These are phyloP conservation scores for thale cress (Arabidopsis thaliana) DNA, from an alignment of 345 rosid species.

Conservation along the genomic window DNA sequence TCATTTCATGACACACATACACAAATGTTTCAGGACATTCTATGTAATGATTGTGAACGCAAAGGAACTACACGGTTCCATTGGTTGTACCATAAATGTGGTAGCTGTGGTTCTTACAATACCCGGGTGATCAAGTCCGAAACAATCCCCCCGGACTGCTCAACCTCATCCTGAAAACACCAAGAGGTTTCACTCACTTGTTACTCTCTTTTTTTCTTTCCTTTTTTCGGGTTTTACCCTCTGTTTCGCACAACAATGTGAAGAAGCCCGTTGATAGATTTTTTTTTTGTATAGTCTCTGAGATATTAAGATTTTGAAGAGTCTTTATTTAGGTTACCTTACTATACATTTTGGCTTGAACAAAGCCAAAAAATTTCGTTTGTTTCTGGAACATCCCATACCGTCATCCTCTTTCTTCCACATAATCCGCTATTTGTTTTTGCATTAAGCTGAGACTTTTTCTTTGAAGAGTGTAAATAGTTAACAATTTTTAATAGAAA, in stretches of 20 bases:
- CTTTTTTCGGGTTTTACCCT: not conserved
- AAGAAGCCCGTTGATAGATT: conserved; percentile 42
- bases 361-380: conserved; percentile 11
- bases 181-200: conserved; percentile 20
- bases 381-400: conserved; percentile 20
- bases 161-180: conserved; percentile 44
- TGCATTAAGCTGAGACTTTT: conserved; percentile 33
- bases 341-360: conserved; percentile 35
- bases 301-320: conserved; percentile 39
- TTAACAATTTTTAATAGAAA: conserved; percentile 25
- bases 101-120: conserved; percentile 78
- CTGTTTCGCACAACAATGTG: conserved; percentile 32
- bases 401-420: conserved; percentile 13
- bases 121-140: conserved; percentile 76
- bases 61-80: conserved; percentile 74
- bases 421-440: conserved; percentile 23
- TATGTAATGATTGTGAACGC: conserved; percentile 80
- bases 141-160: conserved; percentile 44
- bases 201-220: not conserved
- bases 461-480: conserved; percentile 40
- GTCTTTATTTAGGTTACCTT: conserved; percentile 41
- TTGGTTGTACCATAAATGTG: conserved; percentile 89
- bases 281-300: conserved; percentile 43
- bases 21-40: conserved; percentile 57
- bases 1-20: conserved; percentile 1